Base-by-base conservation (phyloP, 139 green algal genomes). In the Ettlia oleoabundans region DNA sequence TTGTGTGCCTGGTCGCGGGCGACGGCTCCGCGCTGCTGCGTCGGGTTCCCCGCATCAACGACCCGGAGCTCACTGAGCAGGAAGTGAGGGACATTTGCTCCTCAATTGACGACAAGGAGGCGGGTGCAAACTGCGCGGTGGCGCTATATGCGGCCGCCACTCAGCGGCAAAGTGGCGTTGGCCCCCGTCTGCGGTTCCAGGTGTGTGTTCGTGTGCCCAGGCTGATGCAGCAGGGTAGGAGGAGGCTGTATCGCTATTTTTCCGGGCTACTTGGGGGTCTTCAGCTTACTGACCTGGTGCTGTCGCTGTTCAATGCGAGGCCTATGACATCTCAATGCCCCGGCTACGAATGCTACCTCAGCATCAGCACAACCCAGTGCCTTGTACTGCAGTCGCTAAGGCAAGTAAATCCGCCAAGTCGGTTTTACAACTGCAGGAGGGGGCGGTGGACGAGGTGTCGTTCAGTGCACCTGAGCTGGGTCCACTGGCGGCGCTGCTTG, bases 401-500 rank as follows among this genome's bases (percentile, higher is more conserved):
- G n/a, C n/a, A n/a, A n/a, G n/a, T n/a, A n/a, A n/a, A n/a, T n/a
- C n/a, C n/a, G n/a, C n/a, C n/a, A n/a, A n/a, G n/a, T n/a, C n/a
- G n/a, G n/a, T n/a, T n/a, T n/a, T n/a, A n/a, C n/a, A n/a, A n/a
- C 18, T 52, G 35, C 72, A 79, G 55, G 51, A 79, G 72, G 72
- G 74, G 5, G 47, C n/a, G 4, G 81, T 97, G 1, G 92, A 96
- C 24, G 93, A 97, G 88, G 77, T 86, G 21, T 80, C 62, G 28
- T 90, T 96, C 61, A 33, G 92, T 24, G 89, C 85, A 0, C 89
- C 88, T 1, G 93, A 97, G 81, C 88, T 97, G 53, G 94, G 94
- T 2, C 85, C 86, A 18, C 83, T 97, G 71, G 63, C 83, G 32
- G 90, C 78, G 18, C 66, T 97, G 22, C 67, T 96, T 61, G 83